Base-by-base conservation (phyloP, 1,139 yeast genomes). In the Candida labiduridarum region DNA sequence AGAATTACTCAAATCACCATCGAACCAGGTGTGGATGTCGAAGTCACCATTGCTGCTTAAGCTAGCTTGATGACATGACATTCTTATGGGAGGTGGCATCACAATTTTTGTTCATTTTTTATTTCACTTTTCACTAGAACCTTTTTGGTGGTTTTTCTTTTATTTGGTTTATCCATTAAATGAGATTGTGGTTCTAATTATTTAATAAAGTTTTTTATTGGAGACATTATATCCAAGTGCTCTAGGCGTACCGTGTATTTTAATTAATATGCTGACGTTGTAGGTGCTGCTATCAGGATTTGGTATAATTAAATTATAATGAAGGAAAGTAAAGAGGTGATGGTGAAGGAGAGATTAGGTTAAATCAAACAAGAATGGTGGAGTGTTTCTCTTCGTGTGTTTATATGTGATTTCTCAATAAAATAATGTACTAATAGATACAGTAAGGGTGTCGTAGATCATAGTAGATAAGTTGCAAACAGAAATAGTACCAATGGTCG, bases 1-100 rank as follows among this genome's bases (percentile, higher is more conserved):
- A 89, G 87, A 82, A 90, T 94, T 82, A 92, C 99, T 69, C 94
- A 92, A 77, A 83, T 86, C 83, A 84, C 89, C 79, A 83, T 87
- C 70, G 85, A 80, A 76, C 85, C 86, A 63, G 74, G 74, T 68
- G 73, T 70, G 53, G 74, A 70, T 66, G 75, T 71, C 48, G 74
- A 70, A 63, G 74, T 70, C 50, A 69, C 75, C 62, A 68, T 70
- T 61, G 72, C 74, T 62, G 74, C 74, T 63, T 67, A 67, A 67
- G 52, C 36, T 29, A 34, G 22, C 31, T 40, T 15, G 46, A 25
- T 25, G 29, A 25, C 29, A 25, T 19, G 22, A 25, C 29, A 25
- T 25, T 25, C 10, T 7, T 25, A 25, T 8, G 29, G 8, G 29
- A 9, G 9, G 6, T 25, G 6, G 6, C 5, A 25, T 25, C 29